Percentiles rank a stretch among this genome's conserved stretches.
Evolutionary conservation across 306 rosid genomes (phyloP).

Genomic region (Cucumis melo): DNA sequence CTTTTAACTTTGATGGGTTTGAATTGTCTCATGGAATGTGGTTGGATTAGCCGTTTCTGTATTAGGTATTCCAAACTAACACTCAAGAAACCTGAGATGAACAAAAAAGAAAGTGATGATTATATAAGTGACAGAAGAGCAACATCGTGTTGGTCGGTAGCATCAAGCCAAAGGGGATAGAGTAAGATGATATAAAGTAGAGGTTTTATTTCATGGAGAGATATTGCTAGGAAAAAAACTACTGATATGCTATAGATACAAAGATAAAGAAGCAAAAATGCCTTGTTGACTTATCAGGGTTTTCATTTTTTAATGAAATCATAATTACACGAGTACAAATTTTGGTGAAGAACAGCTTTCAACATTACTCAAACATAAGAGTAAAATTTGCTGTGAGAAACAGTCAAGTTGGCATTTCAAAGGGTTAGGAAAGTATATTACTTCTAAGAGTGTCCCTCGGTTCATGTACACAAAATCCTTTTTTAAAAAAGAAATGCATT

Average conservation of each 20-base stretch:
- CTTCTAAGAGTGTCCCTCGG: background rate
- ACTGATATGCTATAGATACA: background rate
- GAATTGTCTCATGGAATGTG: background rate
- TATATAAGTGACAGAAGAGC: background rate
- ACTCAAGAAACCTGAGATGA: background rate
- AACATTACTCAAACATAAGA: background rate
- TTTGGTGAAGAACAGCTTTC: background rate
- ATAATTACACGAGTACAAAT: background rate
- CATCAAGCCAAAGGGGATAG: background rate
- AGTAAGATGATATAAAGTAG: background rate
- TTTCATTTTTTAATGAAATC: background rate
- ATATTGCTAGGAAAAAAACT: background rate
- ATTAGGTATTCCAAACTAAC: background rate
- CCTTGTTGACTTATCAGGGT: background rate
- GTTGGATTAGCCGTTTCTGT: background rate
- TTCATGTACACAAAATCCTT: background rate
- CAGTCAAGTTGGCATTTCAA: background rate
- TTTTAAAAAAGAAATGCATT: background rate
- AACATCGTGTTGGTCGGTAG: background rate
- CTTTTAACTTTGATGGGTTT: background rate
- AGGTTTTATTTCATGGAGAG: background rate
- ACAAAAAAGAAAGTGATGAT: background rate
- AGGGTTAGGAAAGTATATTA: background rate
- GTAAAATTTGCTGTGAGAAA: background rate
- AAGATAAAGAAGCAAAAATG: background rate